Base-by-base conservation (phyloP, 2,329 filamentous ascomycete genomes). In the Phialocephala sp. region DNA sequence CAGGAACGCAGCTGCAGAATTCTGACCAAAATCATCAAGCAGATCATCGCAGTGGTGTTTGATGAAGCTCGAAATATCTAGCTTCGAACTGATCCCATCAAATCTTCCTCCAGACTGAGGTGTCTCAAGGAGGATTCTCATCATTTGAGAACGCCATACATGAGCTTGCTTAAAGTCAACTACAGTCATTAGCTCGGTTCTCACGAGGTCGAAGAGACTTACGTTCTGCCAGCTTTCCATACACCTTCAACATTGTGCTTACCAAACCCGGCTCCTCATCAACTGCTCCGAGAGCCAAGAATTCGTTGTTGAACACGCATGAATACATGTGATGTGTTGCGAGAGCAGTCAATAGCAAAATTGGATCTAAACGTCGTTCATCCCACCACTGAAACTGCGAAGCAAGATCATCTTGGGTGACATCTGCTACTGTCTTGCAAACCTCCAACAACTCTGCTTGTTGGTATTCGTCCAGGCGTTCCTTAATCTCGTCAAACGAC, bases 121-220 rank as follows among this genome's bases (percentile, higher is more conserved):
- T 45, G 55, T 64, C 39, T 63, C 66, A n/a, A 68, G 58, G n/a
- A 68, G 50, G 24, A 68, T 66, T 47, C 65, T 61, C 20, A 62
- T 66, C 45, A 66, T 62, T 66, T 68, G 66, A 22, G 59, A 61
- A 20, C 59, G 59, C 59, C 59, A 61, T 35, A 52, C 41, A 37
- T 61, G 59, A 27, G 59, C 43, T 61, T 61, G 59, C 36, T 61
- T 61, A 15, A 24, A 52, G 24, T 61, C 59, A 14, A 61, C 59
- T 61, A 9, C 52, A 20, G 8, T 9, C 20, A 14, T 52, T 61
- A 35, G 59, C 47, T 54, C 35, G 37, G n/a, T 35, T 15, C 15
- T 27, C 14, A 11, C n/a, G 36, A 37, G 27, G 9, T 32, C 4
- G 35, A 60, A n/a, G 50, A 37, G 18, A 60, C 59, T 61, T 41